These are phyloP conservation scores for Rhizoclosmatium sp. DNA, from an alignment of 192 early-diverging fungal species.

Conservation along the genomic window DNA sequence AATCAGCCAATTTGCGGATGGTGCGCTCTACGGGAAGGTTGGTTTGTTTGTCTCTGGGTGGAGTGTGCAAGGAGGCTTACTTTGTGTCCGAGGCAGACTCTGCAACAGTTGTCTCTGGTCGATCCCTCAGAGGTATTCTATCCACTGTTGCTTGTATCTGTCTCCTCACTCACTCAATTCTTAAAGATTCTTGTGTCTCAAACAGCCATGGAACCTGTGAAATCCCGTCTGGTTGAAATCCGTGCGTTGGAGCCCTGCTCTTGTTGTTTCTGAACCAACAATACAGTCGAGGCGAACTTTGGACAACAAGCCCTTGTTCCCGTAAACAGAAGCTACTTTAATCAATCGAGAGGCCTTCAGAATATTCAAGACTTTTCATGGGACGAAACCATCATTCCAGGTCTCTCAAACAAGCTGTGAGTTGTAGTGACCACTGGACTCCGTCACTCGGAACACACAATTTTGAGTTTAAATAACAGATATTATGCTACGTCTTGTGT, in stretches of 20 bases:
- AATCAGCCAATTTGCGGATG: conserved; percentile 71
- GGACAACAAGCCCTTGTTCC: conserved; percentile 35
- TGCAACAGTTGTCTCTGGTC: conserved; percentile 67
- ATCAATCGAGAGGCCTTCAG: conserved; percentile 43
- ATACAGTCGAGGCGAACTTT: conserved; percentile 28
- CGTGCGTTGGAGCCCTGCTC: conserved; percentile 32
- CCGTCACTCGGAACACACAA: neutral
- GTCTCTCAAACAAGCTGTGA: conserved; percentile 56
- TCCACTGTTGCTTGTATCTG: neutral
- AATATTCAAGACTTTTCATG: conserved; percentile 54
- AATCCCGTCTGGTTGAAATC: conserved; percentile 61
- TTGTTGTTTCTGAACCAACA: conserved; percentile 12
- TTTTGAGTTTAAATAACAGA: conserved; percentile 32
- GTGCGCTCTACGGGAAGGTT: conserved; percentile 61
- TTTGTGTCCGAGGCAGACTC: conserved; percentile 37
- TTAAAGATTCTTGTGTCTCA: conserved; percentile 58
- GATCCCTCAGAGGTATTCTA: conserved; percentile 64
- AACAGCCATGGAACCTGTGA: conserved; percentile 56
- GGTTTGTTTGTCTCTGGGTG: neutral
- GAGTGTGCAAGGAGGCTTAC: neutral
- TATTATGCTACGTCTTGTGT: conserved; percentile 29
- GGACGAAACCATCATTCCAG: conserved; percentile 53
- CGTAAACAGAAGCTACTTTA: conserved; percentile 66
- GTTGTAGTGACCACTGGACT: conserved; percentile 22
- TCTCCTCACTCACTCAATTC: neutral